Evolutionary conservation across 495 filamentous ascomycete genomes (phyloP).

Genomic region (Cryomyces minteri): DNA sequence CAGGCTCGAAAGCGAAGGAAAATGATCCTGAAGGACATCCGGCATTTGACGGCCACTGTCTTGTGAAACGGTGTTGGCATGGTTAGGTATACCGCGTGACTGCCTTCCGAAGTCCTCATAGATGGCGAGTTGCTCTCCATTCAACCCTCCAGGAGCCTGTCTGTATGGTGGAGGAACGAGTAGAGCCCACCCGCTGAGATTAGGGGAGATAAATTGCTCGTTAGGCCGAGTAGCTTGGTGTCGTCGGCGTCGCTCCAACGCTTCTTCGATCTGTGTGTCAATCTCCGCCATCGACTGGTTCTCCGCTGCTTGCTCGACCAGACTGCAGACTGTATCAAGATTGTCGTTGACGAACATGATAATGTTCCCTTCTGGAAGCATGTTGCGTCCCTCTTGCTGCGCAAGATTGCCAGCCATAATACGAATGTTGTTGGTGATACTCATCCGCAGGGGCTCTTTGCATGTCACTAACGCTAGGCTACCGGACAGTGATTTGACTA

Average conservation of each 20-base stretch:
- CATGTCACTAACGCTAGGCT: slow-evolving; percentile 92
- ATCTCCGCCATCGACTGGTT: slow-evolving; percentile 86
- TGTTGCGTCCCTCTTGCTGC: slow-evolving; percentile 31
- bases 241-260: slow-evolving; percentile 53
- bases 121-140: slow-evolving; percentile 80
- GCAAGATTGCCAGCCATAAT: slow-evolving; percentile 39
- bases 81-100: slow-evolving; percentile 38
- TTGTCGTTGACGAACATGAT: slow-evolving; percentile 98
- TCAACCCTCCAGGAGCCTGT: slow-evolving; percentile 60
- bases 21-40: slow-evolving; percentile 73
- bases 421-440: slow-evolving; percentile 93
- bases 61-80: slow-evolving; percentile 35
- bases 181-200: slow-evolving; percentile 66
- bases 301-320: slow-evolving; percentile 88
- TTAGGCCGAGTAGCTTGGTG: slow-evolving; percentile 52
- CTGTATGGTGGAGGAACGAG: slow-evolving; percentile 85
- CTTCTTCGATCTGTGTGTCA: slow-evolving; percentile 67
- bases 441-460: slow-evolving; percentile 88
- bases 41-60: slow-evolving; percentile 40
- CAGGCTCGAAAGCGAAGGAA: slow-evolving; percentile 53
- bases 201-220: slow-evolving; percentile 66
- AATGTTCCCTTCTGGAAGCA: slow-evolving; percentile 69
- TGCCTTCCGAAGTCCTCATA: slow-evolving; percentile 91
- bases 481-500: slow-evolving; percentile 82
- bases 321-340: slow-evolving; percentile 73